Evolutionary conservation across 2,329 filamentous ascomycete genomes (phyloP), one percentile per base, ranked within the genome.

Genomic region (Neoascochyta sp.): DNA sequence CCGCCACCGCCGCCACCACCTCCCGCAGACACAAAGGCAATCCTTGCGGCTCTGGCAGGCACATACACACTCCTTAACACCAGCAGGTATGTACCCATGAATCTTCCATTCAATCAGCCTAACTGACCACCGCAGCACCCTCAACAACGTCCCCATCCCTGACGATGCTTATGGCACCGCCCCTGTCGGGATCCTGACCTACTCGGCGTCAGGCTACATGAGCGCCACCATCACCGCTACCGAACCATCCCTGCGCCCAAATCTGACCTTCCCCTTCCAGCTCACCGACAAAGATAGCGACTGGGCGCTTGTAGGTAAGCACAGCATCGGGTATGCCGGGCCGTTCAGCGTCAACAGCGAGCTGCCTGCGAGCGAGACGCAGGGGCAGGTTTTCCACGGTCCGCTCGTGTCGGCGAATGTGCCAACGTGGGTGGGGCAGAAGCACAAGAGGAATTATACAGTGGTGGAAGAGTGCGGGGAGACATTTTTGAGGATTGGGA

Each of bases 251-350:
- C 19, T 49, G 3, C 49, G 53, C 3, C 38, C 38, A 2, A 43
- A 43, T 24, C 32, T 58, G 2, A 47, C 41, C 1, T 57, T 48
- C 24, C 54, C 53, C 3, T 49, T 29, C 36, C 31, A 39, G 10
- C 14, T 34, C 17, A 39, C 33, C 14, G 50, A 57, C 16, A 27
- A 27, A 3, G 53, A 59, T 24, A 20, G 40, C 3, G 49, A 54
- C 13, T 59, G 54, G 54, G 52, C 54, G 10, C 43, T 43, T 3
- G 43, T 57, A 3, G 54, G 54, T 9, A 50, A 45, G 25, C 54
- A 59, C 18, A 46, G 43, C 19, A 36, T 59, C 10, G 45, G 47
- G 2, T 57, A 57, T 5, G 47, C 52, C 8, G 53, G 53, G 0
- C 52, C 52, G 4, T 34, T 50, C 8, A 16, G 38, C 1, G 18